These are phyloP conservation scores for Neoscytalidium dimidiatum DNA, from an alignment of 2,329 filamentous ascomycete species.

Conservation along the genomic window DNA sequence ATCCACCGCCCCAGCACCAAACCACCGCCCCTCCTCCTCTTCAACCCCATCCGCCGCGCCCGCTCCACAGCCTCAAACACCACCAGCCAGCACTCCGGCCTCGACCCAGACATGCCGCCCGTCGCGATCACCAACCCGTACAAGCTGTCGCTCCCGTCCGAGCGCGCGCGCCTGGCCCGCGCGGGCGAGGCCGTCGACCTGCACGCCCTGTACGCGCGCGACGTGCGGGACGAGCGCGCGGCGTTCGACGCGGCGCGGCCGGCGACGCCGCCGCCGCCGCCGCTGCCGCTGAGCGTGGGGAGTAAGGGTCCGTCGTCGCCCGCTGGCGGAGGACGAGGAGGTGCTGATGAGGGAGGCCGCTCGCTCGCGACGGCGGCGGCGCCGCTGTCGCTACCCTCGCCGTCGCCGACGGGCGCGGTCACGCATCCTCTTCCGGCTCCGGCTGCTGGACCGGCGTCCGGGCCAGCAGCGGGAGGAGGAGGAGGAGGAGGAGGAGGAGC, in stretches of 20 bases:
- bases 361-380: neutral
- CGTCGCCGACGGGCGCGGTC: no score
- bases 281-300: slow-evolving; percentile 16
- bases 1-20: neutral
- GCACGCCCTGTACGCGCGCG: neutral
- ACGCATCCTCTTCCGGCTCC: no score
- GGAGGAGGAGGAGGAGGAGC: no score
- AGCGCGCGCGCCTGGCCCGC: slow-evolving; percentile 1
- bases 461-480: no score
- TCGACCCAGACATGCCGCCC: neutral
- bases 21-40: no score
- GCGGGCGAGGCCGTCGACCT: slow-evolving; percentile 10
- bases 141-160: slow-evolving; percentile 1
- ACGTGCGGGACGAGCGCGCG: neutral
- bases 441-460: no score
- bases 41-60: neutral
- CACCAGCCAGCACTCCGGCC: neutral
- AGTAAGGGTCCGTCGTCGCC: no score
- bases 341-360: no score
- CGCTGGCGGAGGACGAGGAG: no score
- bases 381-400: neutral
- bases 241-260: neutral
- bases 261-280: slow-evolving; percentile 14
- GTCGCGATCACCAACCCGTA: slow-evolving; percentile 5
- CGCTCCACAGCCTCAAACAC: neutral